phyloP scores from a whole-genome alignment of 2,329 filamentous ascomycete genomes.

The Ciborinia camelliae region DNA sequence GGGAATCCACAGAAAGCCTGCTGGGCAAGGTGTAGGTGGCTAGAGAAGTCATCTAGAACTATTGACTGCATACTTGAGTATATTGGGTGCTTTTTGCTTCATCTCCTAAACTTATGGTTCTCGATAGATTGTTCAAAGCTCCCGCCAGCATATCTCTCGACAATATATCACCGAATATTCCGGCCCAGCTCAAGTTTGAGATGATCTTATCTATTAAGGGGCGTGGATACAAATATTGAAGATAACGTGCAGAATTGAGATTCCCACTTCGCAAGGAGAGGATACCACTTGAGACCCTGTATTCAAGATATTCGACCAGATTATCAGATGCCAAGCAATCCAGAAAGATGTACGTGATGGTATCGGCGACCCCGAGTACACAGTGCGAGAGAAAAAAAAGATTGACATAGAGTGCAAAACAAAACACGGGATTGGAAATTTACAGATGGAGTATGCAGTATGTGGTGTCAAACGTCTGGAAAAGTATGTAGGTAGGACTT shows the following conservation, averaged over 20 bases:
- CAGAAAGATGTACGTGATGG: slow-evolving; percentile 1
- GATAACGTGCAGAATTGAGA: not conserved
- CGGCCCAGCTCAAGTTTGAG: not conserved
- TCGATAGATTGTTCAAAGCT: not conserved
- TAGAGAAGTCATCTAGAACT: not conserved
- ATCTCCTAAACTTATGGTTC: not conserved
- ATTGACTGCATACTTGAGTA: not conserved
- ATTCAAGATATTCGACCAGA: not conserved
- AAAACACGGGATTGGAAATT: too few relatives aligned
- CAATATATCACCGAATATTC: not conserved
- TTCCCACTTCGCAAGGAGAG: not conserved
- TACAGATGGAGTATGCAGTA: not conserved
- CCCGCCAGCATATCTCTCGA: not conserved
- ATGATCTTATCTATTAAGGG: not conserved
- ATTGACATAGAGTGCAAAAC: not conserved
- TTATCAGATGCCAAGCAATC: slow-evolving; percentile 1
- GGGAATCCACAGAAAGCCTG: not conserved
- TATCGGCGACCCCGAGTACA: slow-evolving; percentile 10
- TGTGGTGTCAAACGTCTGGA: not conserved
- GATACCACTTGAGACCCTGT: not conserved
- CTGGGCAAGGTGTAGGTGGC: not conserved
- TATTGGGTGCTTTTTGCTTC: not conserved
- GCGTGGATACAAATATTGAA: not conserved
- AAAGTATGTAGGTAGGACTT: slow-evolving; percentile 2
- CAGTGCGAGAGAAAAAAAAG: not conserved